Conservation (phyloP, 495 filamentous ascomycete genomes). For the Sphaerosporella brunnea region DNA sequence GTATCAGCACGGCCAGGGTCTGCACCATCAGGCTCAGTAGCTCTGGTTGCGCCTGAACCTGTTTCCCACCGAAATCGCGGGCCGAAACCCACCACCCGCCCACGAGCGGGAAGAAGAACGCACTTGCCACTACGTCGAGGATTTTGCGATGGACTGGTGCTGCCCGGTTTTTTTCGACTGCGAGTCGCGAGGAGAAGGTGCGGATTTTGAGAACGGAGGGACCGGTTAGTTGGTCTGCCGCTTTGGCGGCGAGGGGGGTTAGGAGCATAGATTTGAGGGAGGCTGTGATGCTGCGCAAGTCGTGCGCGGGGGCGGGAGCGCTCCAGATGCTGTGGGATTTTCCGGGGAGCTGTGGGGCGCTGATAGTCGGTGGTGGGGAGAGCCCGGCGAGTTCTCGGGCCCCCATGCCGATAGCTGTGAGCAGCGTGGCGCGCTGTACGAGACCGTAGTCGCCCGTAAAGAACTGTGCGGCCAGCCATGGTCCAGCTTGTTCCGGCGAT, state of each 20-base stretch:
- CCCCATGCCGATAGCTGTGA: slow-evolving; percentile 62
- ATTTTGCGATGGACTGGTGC: not conserved
- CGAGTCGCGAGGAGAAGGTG: slow-evolving; percentile 56
- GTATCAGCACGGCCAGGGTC: slow-evolving; percentile 46
- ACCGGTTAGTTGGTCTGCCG: slow-evolving; percentile 52
- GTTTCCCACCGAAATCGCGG: slow-evolving; percentile 27
- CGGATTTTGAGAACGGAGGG: slow-evolving; percentile 72
- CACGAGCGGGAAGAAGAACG: slow-evolving; percentile 67
- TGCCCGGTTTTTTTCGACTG: slow-evolving; percentile 28
- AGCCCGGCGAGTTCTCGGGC: slow-evolving; percentile 80
- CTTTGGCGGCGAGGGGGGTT: slow-evolving; percentile 29
- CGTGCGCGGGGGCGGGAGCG: not conserved
- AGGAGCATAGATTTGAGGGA: not conserved
- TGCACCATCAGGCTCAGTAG: slow-evolving; percentile 45
- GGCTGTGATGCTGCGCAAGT: not conserved
- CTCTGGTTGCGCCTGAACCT: slow-evolving; percentile 40
- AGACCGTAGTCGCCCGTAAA: slow-evolving; percentile 86
- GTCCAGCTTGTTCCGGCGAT: slow-evolving; percentile 57
- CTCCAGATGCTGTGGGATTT: not conserved
- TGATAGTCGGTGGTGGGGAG: slow-evolving; percentile 27
- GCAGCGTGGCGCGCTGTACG: slow-evolving; percentile 58
- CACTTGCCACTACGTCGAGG: slow-evolving; percentile 39
- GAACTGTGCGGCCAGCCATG: slow-evolving; percentile 67
- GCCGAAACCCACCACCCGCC: slow-evolving; percentile 39
- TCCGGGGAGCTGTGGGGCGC: not conserved